Percentiles rank a stretch among this genome's conserved stretches.
phyloP scores from a whole-genome alignment of 2,329 filamentous ascomycete genomes.

The Tolypocladium guangdongense region DNA sequence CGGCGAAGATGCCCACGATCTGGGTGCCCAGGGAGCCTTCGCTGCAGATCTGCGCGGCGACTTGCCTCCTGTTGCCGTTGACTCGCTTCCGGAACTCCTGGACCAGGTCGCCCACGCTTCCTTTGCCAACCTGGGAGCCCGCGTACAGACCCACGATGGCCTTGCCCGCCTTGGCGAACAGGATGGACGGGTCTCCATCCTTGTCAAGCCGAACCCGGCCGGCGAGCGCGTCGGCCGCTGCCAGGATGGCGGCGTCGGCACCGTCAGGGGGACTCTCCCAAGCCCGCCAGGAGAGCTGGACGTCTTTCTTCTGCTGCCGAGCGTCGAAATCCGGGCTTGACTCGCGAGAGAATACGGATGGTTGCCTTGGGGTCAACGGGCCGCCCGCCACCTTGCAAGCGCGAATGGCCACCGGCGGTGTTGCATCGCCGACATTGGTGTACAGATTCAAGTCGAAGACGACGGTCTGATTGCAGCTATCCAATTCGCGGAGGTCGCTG shows the following conservation, averaged over 20 bases:
- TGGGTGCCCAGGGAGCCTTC: not conserved
- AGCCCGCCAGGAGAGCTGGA: not conserved
- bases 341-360: not conserved
- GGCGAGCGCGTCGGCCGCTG: not conserved
- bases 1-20: not conserved
- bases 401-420: not conserved
- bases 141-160: not conserved
- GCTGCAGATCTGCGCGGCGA: not conserved
- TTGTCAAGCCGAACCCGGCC: not conserved
- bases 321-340: not conserved
- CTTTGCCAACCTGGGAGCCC: not conserved
- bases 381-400: not conserved
- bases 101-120: not conserved
- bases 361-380: not conserved
- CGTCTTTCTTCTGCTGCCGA: not conserved
- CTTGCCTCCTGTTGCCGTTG: not conserved
- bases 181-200: not conserved
- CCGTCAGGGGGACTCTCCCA: not conserved
- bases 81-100: not conserved
- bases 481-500: not conserved
- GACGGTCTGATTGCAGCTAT: not conserved
- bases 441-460: not conserved
- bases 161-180: not conserved
- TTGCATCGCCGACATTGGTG: not conserved
- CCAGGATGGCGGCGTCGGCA: not conserved